Evolutionary conservation across 2,329 filamentous ascomycete species (phyloP).

Genomic region (Trichoderma oligosporum): DNA sequence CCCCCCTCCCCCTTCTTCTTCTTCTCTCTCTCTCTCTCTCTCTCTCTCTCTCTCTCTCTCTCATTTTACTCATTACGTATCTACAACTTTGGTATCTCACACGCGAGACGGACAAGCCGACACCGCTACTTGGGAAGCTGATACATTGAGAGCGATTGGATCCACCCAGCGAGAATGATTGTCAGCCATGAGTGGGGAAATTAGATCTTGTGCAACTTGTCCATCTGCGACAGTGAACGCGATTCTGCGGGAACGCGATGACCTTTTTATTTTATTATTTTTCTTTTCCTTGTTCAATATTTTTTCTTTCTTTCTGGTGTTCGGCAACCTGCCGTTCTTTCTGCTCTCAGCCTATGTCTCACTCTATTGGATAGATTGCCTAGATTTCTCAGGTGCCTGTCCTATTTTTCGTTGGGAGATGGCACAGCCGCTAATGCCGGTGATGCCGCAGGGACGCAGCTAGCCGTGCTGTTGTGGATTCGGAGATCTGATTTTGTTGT

Average conservation of each 20-base stretch:
- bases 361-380: background rate
- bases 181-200: constrained; percentile 8
- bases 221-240: constrained; percentile 10
- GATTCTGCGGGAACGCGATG: constrained; percentile 18
- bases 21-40: background rate
- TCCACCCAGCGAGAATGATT: constrained; percentile 12
- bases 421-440: background rate
- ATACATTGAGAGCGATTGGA: constrained; percentile 14
- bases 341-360: background rate
- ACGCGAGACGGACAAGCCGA: constrained; percentile 19
- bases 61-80: too few relatives aligned
- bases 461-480: constrained; percentile 12
- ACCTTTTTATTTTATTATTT: too few relatives aligned
- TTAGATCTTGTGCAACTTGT: constrained; percentile 17
- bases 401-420: background rate
- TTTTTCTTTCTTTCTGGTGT: background rate
- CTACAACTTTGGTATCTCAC: too few relatives aligned
- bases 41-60: background rate
- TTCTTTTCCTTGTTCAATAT: too few relatives aligned
- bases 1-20: too few relatives aligned
- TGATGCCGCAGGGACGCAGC: constrained; percentile 12
- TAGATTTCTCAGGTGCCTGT: background rate
- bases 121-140: constrained; percentile 9
- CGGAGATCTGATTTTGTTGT: constrained; percentile 15
- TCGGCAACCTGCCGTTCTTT: background rate